Base-by-base conservation (phyloP, 306 rosid species). In the Hylodesmum podocarpum region DNA sequence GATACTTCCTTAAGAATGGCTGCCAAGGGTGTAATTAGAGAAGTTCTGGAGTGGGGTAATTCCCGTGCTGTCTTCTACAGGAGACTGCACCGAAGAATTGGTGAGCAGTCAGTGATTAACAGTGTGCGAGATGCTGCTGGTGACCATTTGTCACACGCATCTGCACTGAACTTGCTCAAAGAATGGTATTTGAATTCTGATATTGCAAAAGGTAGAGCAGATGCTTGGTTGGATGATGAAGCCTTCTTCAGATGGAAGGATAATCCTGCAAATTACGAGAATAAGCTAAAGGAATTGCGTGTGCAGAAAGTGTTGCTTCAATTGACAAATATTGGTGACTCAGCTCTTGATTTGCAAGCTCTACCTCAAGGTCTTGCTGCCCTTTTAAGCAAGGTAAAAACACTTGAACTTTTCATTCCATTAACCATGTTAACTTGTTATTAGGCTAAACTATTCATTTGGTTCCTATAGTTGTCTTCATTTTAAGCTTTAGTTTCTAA, bases 1-100 rank as follows among this genome's bases (percentile, higher is more conserved):
- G 99, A 92, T 76, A 92, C 99, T 29, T 92, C 99, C 78, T 87
- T 89, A 63, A 87, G 97, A 83, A 95, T 95, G 99, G 96, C 93
- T 27, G 96, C 97, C 39, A 95, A 95, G 86, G 97, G 97, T 14
- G 97, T 89, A 21, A 84, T 95, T 41, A 88, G 80, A 88, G 89
- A 89, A 86, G 99, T 95, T 72, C 78, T 95, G 77, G 93, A 85
- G 72, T 95, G 99, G 99, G 50, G 81, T 18, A 88, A 80, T 72
- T 90, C 94, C 13, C 96, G 99, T 12, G 68, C 89, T 28, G 94
- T 89, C 88, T 92, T 95, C 86, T 88, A 90, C 73, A 75, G 33
- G 87, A 85, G 99, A 86, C 81, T 95, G 85, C 84, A 68, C 44
- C 72, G 99, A 75, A 92, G 99, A 87, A 80, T 90, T 24, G 82